Evolutionary conservation across 2,329 filamentous ascomycete genomes (phyloP), one percentile per base, ranked within the genome.

Genomic region (Fusarium globosum): DNA sequence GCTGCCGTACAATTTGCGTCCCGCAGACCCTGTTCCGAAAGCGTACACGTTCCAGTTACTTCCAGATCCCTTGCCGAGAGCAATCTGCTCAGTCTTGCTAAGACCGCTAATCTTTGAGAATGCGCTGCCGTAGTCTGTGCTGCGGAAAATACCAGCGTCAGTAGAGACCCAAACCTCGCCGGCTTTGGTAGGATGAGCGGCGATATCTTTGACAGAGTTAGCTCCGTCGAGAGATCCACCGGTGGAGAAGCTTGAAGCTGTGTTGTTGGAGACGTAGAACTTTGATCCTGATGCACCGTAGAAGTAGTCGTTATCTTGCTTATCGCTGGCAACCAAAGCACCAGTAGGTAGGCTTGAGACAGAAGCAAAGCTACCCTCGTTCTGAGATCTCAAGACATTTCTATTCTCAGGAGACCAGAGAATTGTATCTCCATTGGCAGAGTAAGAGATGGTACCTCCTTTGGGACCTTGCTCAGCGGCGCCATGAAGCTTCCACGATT

Each of bases 151-250:
- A 11, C 89, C 89, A 0, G 75, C 80, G 60, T 89, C 83, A 0
- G 88, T 89, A 2, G 88, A 88, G 4, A 88, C 88, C 79, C 86
- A 89, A 53, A 93, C 85, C 53, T 90, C 88, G 18, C 92, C 91
- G 0, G 89, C 88, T 16, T 84, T 83, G 11, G 86, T 84, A 1
- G 90, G 89, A 69, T 91, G 85, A 2, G 84, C 84, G 21, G 87
- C 88, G 15, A 93, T 84, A 39, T 86, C 85, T 43, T 89, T 89
- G 64, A 92, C 82, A 23, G 82, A 78, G 5, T 80, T 83, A 7
- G 82, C 83, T n/a, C 81, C 80, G 7, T 78, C 81, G 1, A 88
- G 77, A 0, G 82, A 74, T 0, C 82, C 81, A 1, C 71, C 80
- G 13, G 81, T 77, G 8, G 81, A 73, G 71, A 90, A 90, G 13